These are phyloP conservation scores for Lentinula lateritia DNA, from an alignment of 768 basidiomycete genomes.

Conservation along the genomic window DNA sequence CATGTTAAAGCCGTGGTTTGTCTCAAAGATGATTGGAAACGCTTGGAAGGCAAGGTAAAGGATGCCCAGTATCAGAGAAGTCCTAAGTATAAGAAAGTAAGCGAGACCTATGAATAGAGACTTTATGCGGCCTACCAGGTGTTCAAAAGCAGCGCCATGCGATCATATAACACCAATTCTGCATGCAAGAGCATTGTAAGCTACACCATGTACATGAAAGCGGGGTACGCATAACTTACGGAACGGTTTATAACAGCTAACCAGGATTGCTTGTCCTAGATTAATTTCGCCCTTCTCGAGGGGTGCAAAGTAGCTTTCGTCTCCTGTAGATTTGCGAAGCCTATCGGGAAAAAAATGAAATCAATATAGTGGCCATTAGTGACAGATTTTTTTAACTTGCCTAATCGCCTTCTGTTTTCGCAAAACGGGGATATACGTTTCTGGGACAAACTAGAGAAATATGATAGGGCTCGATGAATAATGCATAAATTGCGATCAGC, in stretches of 20 bases:
- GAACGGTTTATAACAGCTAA: slow-evolving; percentile 70
- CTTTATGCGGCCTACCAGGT: slow-evolving; percentile 50
- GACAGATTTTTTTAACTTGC: slow-evolving; percentile 22
- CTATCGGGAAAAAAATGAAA: slow-evolving; percentile 21
- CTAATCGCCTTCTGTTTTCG: slow-evolving; percentile 52
- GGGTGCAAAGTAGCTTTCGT: slow-evolving; percentile 51
- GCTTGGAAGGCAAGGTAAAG: slow-evolving; percentile 64
- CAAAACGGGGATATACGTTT: slow-evolving; percentile 64
- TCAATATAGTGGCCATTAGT: not conserved
- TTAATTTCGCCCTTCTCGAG: slow-evolving; percentile 45
- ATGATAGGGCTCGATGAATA: not conserved
- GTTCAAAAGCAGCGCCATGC: slow-evolving; percentile 73
- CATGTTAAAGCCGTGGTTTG: slow-evolving; percentile 42
- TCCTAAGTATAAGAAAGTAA: slow-evolving; percentile 38
- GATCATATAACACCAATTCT: slow-evolving; percentile 62
- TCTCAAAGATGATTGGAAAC: slow-evolving; percentile 45
- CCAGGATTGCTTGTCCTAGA: slow-evolving; percentile 39
- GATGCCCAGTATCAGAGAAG: slow-evolving; percentile 50
- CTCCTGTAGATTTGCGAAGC: slow-evolving; percentile 49
- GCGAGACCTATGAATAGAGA: slow-evolving; percentile 35
- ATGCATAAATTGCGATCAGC: slow-evolving; percentile 10
- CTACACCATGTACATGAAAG: not conserved
- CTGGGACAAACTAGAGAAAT: slow-evolving; percentile 51
- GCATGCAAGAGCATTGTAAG: not conserved
- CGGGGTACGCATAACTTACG: slow-evolving; percentile 35